phyloP scores from a whole-genome alignment of 495 filamentous ascomycete genomes.

The Daldinia loculata region DNA sequence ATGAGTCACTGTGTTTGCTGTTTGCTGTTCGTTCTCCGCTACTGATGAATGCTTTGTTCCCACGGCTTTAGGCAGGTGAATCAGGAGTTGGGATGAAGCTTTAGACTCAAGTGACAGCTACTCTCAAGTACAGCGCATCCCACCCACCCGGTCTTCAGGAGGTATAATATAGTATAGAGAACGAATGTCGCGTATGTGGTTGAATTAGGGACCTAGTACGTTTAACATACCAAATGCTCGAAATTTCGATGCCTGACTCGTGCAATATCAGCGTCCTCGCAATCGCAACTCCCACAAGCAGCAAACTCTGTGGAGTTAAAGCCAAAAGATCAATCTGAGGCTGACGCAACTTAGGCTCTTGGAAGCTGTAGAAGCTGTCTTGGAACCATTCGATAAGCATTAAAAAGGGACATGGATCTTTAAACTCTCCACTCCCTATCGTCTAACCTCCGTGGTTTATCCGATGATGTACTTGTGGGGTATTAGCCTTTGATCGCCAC shows the following conservation, averaged over 20 bases:
- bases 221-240: background rate
- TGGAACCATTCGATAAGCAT: slow-evolving; percentile 25
- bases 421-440: background rate
- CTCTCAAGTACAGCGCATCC: slow-evolving; percentile 41
- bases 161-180: slow-evolving; percentile 1
- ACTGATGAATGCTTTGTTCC: background rate
- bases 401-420: slow-evolving; percentile 8
- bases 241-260: slow-evolving; percentile 11
- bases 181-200: background rate
- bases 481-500: slow-evolving; percentile 29
- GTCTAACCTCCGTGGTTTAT: slow-evolving; percentile 8
- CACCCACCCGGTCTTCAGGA: slow-evolving; percentile 28
- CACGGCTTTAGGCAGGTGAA: slow-evolving; percentile 3
- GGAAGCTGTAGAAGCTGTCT: slow-evolving; percentile 18
- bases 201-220: background rate
- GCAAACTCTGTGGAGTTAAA: slow-evolving; percentile 14
- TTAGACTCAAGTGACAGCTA: slow-evolving; percentile 14
- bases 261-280: slow-evolving; percentile 21
- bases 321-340: slow-evolving; percentile 16
- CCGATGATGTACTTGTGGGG: slow-evolving; percentile 5
- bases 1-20: slow-evolving; percentile 5
- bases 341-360: slow-evolving; percentile 39
- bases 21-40: background rate
- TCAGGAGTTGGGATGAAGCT: slow-evolving; percentile 37
- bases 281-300: slow-evolving; percentile 18